Conservation (phyloP, 495 filamentous ascomycete species). For the Trichoderma virens region DNA sequence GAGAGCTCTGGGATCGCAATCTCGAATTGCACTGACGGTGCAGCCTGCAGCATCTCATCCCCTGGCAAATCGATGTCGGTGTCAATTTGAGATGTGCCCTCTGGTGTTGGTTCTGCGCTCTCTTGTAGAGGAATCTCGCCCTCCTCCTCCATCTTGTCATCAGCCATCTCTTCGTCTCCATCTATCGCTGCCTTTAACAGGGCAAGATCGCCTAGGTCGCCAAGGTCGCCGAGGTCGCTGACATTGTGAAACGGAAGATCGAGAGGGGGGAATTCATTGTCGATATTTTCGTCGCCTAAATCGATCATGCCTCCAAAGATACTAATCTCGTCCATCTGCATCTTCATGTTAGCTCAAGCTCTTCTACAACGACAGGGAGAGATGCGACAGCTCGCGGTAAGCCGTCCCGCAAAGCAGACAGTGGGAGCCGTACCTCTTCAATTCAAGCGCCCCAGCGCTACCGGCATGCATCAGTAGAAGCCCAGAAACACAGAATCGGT, state of each 20-base stretch:
- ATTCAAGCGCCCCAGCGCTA: neutral
- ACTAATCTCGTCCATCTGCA: neutral
- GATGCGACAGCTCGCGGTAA: neutral
- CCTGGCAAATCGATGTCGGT: neutral
- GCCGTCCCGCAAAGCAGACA: neutral
- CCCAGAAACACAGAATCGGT: neutral
- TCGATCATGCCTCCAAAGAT: neutral
- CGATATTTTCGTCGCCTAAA: neutral
- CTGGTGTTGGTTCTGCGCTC: neutral
- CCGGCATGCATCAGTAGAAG: neutral
- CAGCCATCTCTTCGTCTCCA: neutral
- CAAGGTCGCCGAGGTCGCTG: neutral
- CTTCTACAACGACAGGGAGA: neutral
- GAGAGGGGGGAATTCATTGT: neutral
- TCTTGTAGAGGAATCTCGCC: neutral
- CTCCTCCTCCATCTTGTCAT: neutral
- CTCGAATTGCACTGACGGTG: neutral
- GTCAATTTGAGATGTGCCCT: neutral
- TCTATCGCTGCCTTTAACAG: neutral
- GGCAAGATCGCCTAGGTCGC: neutral
- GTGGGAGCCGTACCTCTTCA: neutral
- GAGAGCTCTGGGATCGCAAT: constrained; percentile 13
- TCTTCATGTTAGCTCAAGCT: neutral
- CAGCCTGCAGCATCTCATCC: neutral
- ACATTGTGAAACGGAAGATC: neutral